Base-by-base conservation (phyloP, 2,329 filamentous ascomycete genomes). In the Epichloe baconii region DNA sequence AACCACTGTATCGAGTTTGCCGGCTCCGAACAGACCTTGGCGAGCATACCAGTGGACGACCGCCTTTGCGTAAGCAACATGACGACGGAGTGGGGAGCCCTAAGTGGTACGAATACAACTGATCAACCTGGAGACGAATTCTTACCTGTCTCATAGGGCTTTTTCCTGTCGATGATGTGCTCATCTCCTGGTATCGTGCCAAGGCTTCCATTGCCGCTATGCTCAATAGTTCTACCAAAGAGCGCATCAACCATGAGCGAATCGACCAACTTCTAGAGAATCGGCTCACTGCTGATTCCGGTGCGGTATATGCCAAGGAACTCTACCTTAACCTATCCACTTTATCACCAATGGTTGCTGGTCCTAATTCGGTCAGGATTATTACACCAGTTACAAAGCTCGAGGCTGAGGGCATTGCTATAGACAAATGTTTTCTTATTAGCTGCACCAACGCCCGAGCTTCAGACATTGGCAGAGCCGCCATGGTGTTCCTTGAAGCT, bases 1-100 rank as follows among this genome's bases (percentile, higher is more conserved):
- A 97, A 97, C 69, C 88, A 95, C 63, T 82, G 82, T 5, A 83
- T 97, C 54, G 91, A 97, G 62, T 95, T 96, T 61, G 82, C 80
- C 0, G 91, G 90, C 12, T 82, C 83, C 0, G 81, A 88, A 56
- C 75, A 89, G 63, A 95, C 89, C 0, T 78, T 93, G 74, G 62
- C 69, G 43, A 88, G 78, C 60, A 72, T 95, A 1, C 72, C 82
- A 0, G 71, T 95, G 0, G 86, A 93, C 58, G 76, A 84, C 57
- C 74, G 89, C 87, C 0, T 86, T 88, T 36, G 67, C 73, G 31
- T 31, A 31, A 31, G 31, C 5, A 93, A 91, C 64, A 93, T 93
- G 87, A 83, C 83, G 0, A 88, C 83, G 0, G 88, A 93, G 62
- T 90, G 84, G 84, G 84, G 84, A 49, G 86, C 84, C 1, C 70